phyloP scores from a whole-genome alignment of 1,284 basidiomycete species.

The Rugosomyces carneus region DNA sequence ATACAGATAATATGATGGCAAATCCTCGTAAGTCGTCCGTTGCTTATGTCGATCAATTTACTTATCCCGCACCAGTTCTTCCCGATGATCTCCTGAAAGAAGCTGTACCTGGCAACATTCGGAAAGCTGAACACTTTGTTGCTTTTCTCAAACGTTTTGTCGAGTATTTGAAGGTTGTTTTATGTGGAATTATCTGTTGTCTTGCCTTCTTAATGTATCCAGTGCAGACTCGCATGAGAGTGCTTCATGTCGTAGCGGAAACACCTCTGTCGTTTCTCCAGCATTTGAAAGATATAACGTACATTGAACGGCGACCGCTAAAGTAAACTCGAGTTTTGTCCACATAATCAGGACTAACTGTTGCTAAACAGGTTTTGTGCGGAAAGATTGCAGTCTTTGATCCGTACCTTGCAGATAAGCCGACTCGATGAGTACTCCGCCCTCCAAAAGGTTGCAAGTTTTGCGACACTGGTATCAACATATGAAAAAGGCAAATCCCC shows the following conservation, averaged over 20 bases:
- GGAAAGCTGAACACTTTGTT: slow-evolving; percentile 98
- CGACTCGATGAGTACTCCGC: slow-evolving; percentile 89
- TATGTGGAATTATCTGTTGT: neutral
- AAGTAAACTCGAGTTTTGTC: slow-evolving; percentile 42
- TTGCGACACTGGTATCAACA: slow-evolving; percentile 95
- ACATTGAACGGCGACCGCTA: slow-evolving; percentile 94
- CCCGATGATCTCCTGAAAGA: slow-evolving; percentile 94
- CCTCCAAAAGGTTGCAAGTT: slow-evolving; percentile 93
- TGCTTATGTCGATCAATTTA: neutral
- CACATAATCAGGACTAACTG: slow-evolving; percentile 4
- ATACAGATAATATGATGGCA: slow-evolving; percentile 84
- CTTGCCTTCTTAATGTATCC: neutral
- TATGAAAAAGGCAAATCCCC: slow-evolving; percentile 83
- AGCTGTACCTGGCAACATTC: slow-evolving; percentile 96
- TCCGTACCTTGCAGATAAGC: slow-evolving; percentile 88
- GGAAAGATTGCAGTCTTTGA: slow-evolving; percentile 90
- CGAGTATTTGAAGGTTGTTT: slow-evolving; percentile 88
- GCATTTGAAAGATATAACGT: slow-evolving; percentile 98
- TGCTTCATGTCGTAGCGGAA: slow-evolving; percentile 98
- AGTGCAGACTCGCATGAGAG: slow-evolving; percentile 90
- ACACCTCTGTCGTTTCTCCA: slow-evolving; percentile 98
- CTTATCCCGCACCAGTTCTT: slow-evolving; percentile 49
- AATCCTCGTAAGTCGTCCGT: slow-evolving; percentile 66
- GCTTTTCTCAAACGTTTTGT: slow-evolving; percentile 98
- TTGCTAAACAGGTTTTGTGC: slow-evolving; percentile 77